These are phyloP conservation scores for Byssochlamys sp. DNA, from an alignment of 2,329 filamentous ascomycete genomes.

Conservation along the genomic window DNA sequence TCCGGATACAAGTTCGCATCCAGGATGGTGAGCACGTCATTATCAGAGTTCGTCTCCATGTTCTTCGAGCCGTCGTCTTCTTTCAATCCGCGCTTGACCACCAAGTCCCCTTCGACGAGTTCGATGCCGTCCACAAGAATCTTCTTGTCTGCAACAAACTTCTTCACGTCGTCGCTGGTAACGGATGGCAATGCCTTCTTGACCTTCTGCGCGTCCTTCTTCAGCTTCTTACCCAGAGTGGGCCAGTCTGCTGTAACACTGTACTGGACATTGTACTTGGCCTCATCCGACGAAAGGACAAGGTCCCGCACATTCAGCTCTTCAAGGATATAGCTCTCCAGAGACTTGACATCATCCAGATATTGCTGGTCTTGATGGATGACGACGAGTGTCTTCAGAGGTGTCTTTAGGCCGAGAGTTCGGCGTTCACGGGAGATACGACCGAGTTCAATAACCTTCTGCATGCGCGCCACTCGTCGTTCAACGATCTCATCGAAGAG, in stretches of 20 bases:
- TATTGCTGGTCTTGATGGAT: slow-evolving; percentile 77
- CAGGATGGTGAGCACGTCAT: slow-evolving; percentile 84
- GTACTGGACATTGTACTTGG: slow-evolving; percentile 84
- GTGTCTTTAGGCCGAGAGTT: slow-evolving; percentile 78
- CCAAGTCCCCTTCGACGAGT: slow-evolving; percentile 71
- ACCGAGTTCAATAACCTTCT: slow-evolving; percentile 84
- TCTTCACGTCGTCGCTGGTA: slow-evolving; percentile 69
- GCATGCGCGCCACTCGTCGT: slow-evolving; percentile 80
- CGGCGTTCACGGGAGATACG: slow-evolving; percentile 77
- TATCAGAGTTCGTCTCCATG: slow-evolving; percentile 78
- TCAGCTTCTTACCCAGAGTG: slow-evolving; percentile 88
- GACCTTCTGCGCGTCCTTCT: slow-evolving; percentile 84
- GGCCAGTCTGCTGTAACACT: slow-evolving; percentile 87
- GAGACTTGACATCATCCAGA: slow-evolving; percentile 72
- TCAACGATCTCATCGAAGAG: slow-evolving; percentile 81
- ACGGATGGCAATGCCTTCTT: slow-evolving; percentile 79
- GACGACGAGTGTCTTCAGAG: slow-evolving; percentile 78
- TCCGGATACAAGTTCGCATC: slow-evolving; percentile 74
- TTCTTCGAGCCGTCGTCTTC: slow-evolving; percentile 61
- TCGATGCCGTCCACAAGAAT: slow-evolving; percentile 79
- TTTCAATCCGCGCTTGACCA: slow-evolving; percentile 69
- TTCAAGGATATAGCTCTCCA: slow-evolving; percentile 81
- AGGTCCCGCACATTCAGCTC: slow-evolving; percentile 86
- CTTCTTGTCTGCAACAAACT: slow-evolving; percentile 62
- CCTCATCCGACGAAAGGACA: slow-evolving; percentile 74